Evolutionary conservation across 1,139 yeast species (phyloP).

Genomic region (Candida sp.): DNA sequence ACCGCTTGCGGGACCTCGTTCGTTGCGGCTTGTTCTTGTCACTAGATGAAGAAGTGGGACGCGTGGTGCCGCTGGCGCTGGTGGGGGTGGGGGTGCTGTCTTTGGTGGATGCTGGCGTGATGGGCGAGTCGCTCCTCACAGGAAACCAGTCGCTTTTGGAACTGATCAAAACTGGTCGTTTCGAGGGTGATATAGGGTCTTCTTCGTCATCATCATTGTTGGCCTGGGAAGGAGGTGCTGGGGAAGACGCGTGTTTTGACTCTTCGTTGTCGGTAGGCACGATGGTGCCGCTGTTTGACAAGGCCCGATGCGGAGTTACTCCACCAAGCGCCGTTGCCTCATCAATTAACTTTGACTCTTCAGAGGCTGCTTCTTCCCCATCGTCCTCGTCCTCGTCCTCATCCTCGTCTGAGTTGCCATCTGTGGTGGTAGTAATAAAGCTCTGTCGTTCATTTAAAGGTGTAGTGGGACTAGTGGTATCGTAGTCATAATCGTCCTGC

Average conservation of each 20-base stretch:
- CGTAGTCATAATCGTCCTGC: constrained; percentile 35
- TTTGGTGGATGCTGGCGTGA: background rate
- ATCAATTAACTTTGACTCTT: background rate
- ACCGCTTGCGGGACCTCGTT: constrained; percentile 6
- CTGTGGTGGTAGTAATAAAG: background rate
- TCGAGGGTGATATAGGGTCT: constrained; percentile 1
- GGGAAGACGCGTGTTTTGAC: background rate
- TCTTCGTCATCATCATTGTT: background rate
- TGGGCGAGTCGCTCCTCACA: constrained; percentile 27
- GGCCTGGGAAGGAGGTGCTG: background rate
- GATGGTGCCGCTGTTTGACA: background rate
- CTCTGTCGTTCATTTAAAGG: constrained; percentile 8
- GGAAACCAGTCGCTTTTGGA: constrained; percentile 79
- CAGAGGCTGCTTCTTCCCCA: background rate
- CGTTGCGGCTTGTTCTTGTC: no score
- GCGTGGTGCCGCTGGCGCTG: no score
- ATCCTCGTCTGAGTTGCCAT: background rate
- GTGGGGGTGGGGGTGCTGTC: background rate
- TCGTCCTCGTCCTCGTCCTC: constrained; percentile 4
- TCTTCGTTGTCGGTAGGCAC: background rate
- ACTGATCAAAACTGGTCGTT: constrained; percentile 42
- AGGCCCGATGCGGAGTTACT: background rate
- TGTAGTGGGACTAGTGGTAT: constrained; percentile 14
- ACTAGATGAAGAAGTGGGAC: no score
- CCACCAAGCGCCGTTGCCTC: background rate